phyloP scores from a whole-genome alignment of 192 early-diverging fungal genomes.

The Entomortierella beljakovae region DNA sequence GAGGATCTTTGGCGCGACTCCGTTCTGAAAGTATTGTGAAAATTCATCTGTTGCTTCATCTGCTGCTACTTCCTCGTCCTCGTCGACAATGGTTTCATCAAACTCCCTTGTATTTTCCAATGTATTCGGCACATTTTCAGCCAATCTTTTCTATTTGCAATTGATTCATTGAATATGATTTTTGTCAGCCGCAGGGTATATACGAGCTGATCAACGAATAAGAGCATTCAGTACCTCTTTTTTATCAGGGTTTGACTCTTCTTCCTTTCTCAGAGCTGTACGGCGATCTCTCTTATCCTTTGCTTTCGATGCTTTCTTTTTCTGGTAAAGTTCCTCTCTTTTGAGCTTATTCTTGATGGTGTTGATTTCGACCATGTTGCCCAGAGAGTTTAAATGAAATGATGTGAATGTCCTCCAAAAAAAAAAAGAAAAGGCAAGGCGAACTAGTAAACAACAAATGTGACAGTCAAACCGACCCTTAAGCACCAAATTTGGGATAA shows the following conservation, averaged over 20 bases:
- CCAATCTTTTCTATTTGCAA: conserved; percentile 75
- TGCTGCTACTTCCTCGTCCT: conserved; percentile 84
- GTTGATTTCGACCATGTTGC: conserved; percentile 56
- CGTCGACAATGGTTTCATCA: conserved; percentile 91
- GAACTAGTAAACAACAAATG: conserved; percentile 18
- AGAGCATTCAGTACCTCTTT: conserved; percentile 64
- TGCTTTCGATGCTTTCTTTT: conserved; percentile 79
- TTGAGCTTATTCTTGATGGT: conserved; percentile 89
- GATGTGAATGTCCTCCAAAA: conserved; percentile 1
- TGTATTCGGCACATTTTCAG: conserved; percentile 91
- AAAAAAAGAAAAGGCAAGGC: conserved; percentile 14
- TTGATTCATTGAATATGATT: neutral
- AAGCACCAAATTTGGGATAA: too few relatives aligned
- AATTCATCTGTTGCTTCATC: conserved; percentile 89
- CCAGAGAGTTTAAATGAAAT: neutral
- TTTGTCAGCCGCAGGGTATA: conserved; percentile 7
- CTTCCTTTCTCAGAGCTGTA: conserved; percentile 79
- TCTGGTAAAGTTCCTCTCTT: conserved; percentile 82
- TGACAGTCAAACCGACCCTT: neutral
- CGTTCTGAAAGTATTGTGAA: conserved; percentile 86
- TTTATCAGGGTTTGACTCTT: conserved; percentile 85
- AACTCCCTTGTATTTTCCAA: conserved; percentile 92
- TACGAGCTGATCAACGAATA: neutral
- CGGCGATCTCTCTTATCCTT: conserved; percentile 81
- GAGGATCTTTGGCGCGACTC: conserved; percentile 90